Conservation (phyloP, 495 filamentous ascomycete species). For the Venustampulla echinocandica region DNA sequence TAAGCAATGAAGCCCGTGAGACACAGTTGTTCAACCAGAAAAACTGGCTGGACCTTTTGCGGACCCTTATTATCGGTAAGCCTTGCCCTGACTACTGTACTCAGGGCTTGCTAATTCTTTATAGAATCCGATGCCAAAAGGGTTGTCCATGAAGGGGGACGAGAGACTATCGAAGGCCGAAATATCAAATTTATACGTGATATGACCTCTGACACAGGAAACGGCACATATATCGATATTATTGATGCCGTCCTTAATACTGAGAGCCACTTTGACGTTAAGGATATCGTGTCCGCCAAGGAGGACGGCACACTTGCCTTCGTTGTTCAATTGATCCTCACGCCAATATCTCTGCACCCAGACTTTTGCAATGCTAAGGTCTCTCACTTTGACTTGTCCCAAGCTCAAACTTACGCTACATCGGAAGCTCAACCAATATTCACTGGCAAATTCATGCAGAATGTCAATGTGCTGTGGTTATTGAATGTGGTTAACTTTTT, state of each 20-base stretch:
- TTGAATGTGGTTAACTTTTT: slow-evolving; percentile 22
- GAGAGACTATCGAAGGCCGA: background rate
- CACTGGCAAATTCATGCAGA: slow-evolving; percentile 6
- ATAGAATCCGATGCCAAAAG: slow-evolving; percentile 12
- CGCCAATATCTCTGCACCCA: slow-evolving; percentile 12
- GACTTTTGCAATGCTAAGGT: slow-evolving; percentile 3
- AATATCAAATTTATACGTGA: slow-evolving; percentile 11
- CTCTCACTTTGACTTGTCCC: slow-evolving; percentile 16
- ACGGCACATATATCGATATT: slow-evolving; percentile 11
- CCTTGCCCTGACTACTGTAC: background rate
- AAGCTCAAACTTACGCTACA: slow-evolving; percentile 11
- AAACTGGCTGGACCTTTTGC: background rate
- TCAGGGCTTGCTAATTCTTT: too few species aligned
- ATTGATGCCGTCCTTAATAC: slow-evolving; percentile 16
- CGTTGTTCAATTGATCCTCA: slow-evolving; percentile 17
- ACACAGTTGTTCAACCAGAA: background rate
- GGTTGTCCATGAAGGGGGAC: background rate
- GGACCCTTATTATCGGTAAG: background rate
- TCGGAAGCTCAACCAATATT: slow-evolving; percentile 12
- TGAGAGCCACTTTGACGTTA: background rate
- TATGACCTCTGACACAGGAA: background rate
- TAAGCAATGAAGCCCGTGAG: background rate
- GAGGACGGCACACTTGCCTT: background rate
- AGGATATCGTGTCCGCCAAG: slow-evolving; percentile 2
- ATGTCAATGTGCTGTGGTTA: slow-evolving; percentile 15